Conservation (phyloP, 2,329 filamentous ascomycete genomes). For the Cylindrodendrum hubeiense region DNA sequence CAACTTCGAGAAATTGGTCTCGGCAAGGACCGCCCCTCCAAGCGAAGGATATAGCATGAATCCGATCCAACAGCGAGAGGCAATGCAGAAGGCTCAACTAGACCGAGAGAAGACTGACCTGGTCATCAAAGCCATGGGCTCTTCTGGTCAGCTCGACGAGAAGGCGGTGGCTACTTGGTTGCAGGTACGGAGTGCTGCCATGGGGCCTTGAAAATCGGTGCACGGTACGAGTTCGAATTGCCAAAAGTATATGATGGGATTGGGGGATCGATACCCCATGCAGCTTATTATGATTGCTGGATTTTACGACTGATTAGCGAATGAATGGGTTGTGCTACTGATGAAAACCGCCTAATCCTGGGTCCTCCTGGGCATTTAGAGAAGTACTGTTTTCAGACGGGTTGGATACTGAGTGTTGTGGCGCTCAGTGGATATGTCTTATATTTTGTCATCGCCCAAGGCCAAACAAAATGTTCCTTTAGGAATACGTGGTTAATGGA, state of each 20-base stretch:
- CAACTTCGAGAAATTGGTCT: constrained; percentile 61
- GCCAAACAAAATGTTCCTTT: not conserved
- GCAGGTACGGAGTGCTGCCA: constrained; percentile 29
- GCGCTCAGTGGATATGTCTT: not conserved
- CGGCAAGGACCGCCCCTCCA: constrained; percentile 52
- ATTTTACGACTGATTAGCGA: not conserved
- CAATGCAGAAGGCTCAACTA: constrained; percentile 59
- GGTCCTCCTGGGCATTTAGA: not conserved
- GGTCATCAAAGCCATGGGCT: constrained; percentile 54
- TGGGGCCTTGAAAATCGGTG: constrained; percentile 23
- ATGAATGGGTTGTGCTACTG: not conserved
- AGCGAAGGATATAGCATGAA: constrained; percentile 53
- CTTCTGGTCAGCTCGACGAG: constrained; percentile 51
- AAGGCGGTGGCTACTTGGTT: constrained; percentile 55
- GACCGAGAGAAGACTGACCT: constrained; percentile 59
- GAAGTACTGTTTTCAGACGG: not conserved
- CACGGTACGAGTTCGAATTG: not conserved
- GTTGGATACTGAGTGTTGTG: not conserved
- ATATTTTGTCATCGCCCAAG: not conserved
- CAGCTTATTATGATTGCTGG: not conserved
- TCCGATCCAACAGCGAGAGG: constrained; percentile 62
- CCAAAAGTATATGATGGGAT: not conserved
- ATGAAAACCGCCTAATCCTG: constrained; percentile 10
- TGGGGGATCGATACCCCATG: not conserved
- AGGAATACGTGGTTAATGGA: constrained; percentile 1